Evolutionary conservation across 129 eudicot genomes (phyloP).

Genomic region (Saussurea involucrata): DNA sequence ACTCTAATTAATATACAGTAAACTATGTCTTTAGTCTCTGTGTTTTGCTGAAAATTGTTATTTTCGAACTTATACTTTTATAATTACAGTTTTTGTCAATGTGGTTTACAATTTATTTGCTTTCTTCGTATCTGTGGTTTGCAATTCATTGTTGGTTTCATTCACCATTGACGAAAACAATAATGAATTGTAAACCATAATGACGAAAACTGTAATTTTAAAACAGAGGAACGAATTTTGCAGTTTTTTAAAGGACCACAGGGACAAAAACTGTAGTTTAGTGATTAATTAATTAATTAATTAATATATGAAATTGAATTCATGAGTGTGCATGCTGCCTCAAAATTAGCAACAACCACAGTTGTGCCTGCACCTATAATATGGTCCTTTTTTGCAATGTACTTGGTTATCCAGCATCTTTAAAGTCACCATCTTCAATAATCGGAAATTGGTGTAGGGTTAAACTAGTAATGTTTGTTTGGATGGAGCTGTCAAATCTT

Average conservation of each 20-base stretch:
- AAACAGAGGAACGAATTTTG: not conserved
- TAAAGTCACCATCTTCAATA: not conserved
- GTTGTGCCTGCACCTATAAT: not conserved
- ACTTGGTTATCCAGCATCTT: not conserved
- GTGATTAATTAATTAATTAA: too few species aligned
- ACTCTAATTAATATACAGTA: not conserved
- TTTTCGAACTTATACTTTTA: not conserved
- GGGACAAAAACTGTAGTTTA: not conserved
- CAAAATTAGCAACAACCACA: not conserved
- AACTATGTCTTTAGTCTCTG: not conserved
- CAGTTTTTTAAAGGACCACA: too few species aligned
- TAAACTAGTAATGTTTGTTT: too few species aligned
- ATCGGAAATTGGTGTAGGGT: not conserved
- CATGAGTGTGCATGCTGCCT: not conserved
- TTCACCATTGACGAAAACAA: too few species aligned
- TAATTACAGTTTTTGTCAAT: not conserved
- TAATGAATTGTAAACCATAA: not conserved
- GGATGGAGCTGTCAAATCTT: too few species aligned
- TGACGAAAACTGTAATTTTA: not conserved
- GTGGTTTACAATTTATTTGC: not conserved
- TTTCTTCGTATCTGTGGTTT: not conserved
- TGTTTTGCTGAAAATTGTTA: not conserved
- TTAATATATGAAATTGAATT: not conserved
- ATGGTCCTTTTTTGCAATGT: conserved; percentile 2
- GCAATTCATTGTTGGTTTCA: not conserved